Conservation (phyloP, 2,329 filamentous ascomycete species). For the Akanthomyces lecanii region DNA sequence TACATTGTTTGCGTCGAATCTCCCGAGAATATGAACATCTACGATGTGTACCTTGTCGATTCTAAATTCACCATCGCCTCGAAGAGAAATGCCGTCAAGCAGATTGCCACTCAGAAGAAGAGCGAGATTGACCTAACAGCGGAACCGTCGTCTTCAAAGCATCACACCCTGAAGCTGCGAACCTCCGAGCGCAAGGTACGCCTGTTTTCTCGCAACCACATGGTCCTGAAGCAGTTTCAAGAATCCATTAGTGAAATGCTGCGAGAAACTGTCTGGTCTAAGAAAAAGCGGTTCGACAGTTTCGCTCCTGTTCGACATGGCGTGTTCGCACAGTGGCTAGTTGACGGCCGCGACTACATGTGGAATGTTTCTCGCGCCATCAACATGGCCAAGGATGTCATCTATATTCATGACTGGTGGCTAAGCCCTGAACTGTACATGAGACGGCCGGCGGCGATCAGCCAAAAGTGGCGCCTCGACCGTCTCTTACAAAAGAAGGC, state of each 20-base stretch:
- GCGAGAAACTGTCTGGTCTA: slow-evolving; percentile 74
- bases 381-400: slow-evolving; percentile 93
- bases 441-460: slow-evolving; percentile 88
- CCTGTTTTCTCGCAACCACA: slow-evolving; percentile 84
- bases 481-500: slow-evolving; percentile 90
- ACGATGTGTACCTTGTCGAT: slow-evolving; percentile 97
- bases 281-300: slow-evolving; percentile 82
- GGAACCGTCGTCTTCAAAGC: slow-evolving; percentile 47
- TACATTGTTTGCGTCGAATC: slow-evolving; percentile 98
- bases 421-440: slow-evolving; percentile 93
- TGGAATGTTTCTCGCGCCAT: slow-evolving; percentile 98
- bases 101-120: slow-evolving; percentile 56
- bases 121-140: slow-evolving; percentile 42
- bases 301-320: slow-evolving; percentile 85
- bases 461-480: slow-evolving; percentile 96
- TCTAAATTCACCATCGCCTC: slow-evolving; percentile 77
- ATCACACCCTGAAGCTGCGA: slow-evolving; percentile 81
- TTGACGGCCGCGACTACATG: slow-evolving; percentile 97
- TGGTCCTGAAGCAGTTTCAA: slow-evolving; percentile 86
- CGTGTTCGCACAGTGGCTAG: slow-evolving; percentile 92
- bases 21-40: slow-evolving; percentile 97
- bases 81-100: slow-evolving; percentile 57
- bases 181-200: slow-evolving; percentile 93
- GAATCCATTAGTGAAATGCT: slow-evolving; percentile 88
- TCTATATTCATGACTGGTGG: slow-evolving; percentile 99